These are phyloP conservation scores for Diaporthe ampelina DNA, from an alignment of 2,329 filamentous ascomycete genomes.

Conservation along the genomic window DNA sequence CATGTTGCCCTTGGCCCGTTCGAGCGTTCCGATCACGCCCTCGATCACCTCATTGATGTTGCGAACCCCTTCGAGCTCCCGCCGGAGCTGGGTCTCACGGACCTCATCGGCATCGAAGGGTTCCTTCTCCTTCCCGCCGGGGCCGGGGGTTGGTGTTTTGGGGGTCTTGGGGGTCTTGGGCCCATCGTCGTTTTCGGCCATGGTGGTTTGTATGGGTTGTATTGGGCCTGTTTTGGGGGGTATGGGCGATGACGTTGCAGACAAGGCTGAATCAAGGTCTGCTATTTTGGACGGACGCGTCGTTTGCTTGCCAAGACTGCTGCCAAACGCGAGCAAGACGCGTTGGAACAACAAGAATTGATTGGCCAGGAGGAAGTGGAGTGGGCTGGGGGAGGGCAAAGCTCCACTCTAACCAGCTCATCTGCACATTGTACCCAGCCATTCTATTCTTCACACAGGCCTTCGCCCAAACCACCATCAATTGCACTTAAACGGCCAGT, in stretches of 20 bases:
- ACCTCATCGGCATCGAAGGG: constrained; percentile 74
- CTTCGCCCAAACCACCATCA: neutral
- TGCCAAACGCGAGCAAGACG: neutral
- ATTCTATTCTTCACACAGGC: neutral
- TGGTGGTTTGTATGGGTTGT: constrained; percentile 24
- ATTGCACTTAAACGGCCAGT: neutral
- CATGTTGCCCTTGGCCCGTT: constrained; percentile 84
- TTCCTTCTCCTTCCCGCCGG: constrained; percentile 56
- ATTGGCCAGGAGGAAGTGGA: neutral
- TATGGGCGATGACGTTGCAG: constrained; percentile 31
- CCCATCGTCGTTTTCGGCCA: constrained; percentile 59
- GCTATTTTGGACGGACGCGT: constrained; percentile 1
- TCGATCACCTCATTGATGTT: constrained; percentile 92
- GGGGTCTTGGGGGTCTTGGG: constrained; percentile 57
- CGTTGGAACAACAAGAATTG: neutral
- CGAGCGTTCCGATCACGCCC: constrained; percentile 78
- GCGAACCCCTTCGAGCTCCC: constrained; percentile 85
- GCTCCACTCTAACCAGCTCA: too few species aligned
- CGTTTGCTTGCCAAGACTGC: neutral
- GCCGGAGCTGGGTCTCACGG: constrained; percentile 80
- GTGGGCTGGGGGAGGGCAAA: too few species aligned
- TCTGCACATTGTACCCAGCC: constrained; percentile 2
- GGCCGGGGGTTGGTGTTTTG: constrained; percentile 36
- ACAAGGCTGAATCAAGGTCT: constrained; percentile 3
- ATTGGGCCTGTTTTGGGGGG: neutral